These are phyloP conservation scores for Pseudoperonospora humuli DNA, from an alignment of 352 stramenopile species.

Conservation along the genomic window DNA sequence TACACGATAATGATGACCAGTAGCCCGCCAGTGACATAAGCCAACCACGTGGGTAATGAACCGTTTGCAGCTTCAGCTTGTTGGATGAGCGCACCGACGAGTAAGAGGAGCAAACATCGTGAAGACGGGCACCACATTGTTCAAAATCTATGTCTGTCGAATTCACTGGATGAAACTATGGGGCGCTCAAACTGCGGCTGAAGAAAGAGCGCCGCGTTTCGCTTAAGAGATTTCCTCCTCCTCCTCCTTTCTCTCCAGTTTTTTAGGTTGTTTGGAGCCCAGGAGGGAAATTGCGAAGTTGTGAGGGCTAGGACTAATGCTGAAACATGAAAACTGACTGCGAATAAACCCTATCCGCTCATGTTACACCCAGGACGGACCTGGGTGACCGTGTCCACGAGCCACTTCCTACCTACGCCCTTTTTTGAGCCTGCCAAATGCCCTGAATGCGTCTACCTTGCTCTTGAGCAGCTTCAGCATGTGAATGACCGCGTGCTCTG, in stretches of 20 bases:
- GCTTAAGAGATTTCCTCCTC: no score
- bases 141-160: slow-evolving; percentile 10
- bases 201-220: no score
- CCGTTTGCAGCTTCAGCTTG: slow-evolving; percentile 26
- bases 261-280: slow-evolving; percentile 12
- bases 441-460: no score
- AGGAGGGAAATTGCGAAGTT: slow-evolving; percentile 2
- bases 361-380: no score
- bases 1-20: slow-evolving; percentile 85
- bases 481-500: no score
- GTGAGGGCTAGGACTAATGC: slow-evolving; percentile 7
- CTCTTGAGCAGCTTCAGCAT: no score
- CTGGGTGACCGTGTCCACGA: no score
- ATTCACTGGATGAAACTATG: no score
- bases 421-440: no score
- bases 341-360: no score
- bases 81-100: slow-evolving; percentile 18
- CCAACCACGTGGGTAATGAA: slow-evolving; percentile 70
- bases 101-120: slow-evolving; percentile 31
- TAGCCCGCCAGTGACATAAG: slow-evolving; percentile 75
- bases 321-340: slow-evolving; percentile 21
- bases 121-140: slow-evolving; percentile 15
- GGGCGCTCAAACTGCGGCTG: no score
- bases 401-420: no score
- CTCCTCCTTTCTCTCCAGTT: slow-evolving; percentile 5